Evolutionary conservation across 2,329 filamentous ascomycete species (phyloP), one percentile per base, ranked within the genome.

Genomic region (Pestalotiopsis sp.): DNA sequence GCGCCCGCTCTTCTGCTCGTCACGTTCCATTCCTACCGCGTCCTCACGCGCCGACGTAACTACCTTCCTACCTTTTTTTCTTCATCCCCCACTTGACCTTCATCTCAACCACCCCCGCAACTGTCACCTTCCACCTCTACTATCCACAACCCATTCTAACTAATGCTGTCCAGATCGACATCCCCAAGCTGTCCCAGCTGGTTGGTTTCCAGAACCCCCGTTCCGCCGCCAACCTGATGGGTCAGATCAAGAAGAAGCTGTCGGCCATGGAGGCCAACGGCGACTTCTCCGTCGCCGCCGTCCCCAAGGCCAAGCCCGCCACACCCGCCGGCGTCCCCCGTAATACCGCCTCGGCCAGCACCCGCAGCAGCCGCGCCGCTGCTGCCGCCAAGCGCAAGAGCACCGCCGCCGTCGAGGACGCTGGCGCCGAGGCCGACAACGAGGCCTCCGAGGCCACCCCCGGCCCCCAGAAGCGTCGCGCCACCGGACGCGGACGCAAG

Each of bases 221-320:
- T 14, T 59, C 49, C 3, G 27, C 20, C 20, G 25, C 23, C 49
- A 66, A 66, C 36, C 17, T 25, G 5, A 66, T 66, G 64, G 25
- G 11, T 20, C 27, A 20, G 12, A 66, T 66, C 64, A 66, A 66
- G 64, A 66, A 66, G 64, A 66, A 66, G 64, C 52, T 66, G 25
- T 6, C 25, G 14, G n/a, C 23, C n/a, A 27, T 59, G 20, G 36
- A 63, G 9, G 60, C 12, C 31, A 27, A 14, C n/a, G 45, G 17
- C 17, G 17, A 52, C 5, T 52, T 52, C 45, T n/a, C 45, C 45
- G 45, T 31, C 31, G 31, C 31, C 31, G 31, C 31, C 31, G 31
- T 9, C 7, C 31, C 31, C 31, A 31, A 31, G 31, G 2, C 31
- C 31, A 31, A 31, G 31, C 31, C 31, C 31, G 6, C 31, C 31